phyloP scores from a whole-genome alignment of 108 stramenopile species.

The Skeletonema potamos region DNA sequence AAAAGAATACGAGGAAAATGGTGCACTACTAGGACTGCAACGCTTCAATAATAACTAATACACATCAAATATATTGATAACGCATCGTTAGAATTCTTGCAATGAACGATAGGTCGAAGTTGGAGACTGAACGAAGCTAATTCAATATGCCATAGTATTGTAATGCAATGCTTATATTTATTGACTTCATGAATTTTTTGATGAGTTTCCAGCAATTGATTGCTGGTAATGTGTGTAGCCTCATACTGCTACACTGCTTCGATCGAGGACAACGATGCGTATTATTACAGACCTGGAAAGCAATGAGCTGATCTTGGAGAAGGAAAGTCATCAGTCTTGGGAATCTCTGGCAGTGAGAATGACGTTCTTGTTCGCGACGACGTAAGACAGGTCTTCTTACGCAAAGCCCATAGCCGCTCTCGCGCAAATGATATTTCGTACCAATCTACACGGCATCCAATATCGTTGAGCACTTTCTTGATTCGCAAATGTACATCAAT shows the following conservation, averaged over 20 bases:
- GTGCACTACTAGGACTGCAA: constrained; percentile 72
- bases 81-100: too few relatives aligned
- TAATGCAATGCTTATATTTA: not conserved
- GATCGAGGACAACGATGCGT: not conserved
- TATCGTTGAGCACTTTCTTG: constrained; percentile 13
- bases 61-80: too few relatives aligned
- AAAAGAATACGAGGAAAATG: constrained; percentile 94
- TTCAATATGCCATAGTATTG: too few relatives aligned
- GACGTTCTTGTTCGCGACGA: not conserved
- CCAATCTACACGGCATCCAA: constrained; percentile 32
- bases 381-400: constrained; percentile 4
- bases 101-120: too few relatives aligned
- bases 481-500: constrained; percentile 21
- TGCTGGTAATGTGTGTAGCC: too few relatives aligned
- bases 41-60: constrained; percentile 45
- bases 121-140: not conserved
- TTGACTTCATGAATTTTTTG: not conserved
- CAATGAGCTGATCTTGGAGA: not conserved
- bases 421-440: constrained; percentile 25
- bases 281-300: not conserved
- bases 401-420: constrained; percentile 31
- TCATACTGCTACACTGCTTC: too few relatives aligned
- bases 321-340: not conserved
- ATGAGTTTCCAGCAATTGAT: not conserved
- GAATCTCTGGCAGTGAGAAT: not conserved